These are phyloP conservation scores for Plantago ovata DNA, from an alignment of 257 asterid species.

Conservation along the genomic window DNA sequence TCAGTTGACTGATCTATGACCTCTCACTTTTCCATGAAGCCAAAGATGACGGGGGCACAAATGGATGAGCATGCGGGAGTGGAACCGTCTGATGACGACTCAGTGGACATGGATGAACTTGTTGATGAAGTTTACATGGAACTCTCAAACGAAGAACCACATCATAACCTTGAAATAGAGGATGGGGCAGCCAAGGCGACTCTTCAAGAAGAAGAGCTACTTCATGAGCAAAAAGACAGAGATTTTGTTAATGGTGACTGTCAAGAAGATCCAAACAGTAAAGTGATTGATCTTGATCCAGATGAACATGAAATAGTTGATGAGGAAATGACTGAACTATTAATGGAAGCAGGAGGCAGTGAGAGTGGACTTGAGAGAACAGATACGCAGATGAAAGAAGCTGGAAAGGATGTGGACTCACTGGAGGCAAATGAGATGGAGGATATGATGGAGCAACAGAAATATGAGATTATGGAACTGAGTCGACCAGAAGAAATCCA, in stretches of 20 bases:
- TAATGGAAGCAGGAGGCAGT: not conserved
- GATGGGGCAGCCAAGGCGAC: constrained; percentile 11
- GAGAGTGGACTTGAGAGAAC: not conserved
- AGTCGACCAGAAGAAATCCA: constrained; percentile 6
- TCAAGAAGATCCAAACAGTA: constrained; percentile 17
- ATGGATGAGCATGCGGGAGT: constrained; percentile 3
- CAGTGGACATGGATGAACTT: constrained; percentile 26
- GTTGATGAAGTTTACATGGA: constrained; percentile 25
- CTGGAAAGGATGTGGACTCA: not conserved
- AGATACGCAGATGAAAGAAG: not conserved
- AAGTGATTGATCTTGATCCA: constrained; percentile 9
- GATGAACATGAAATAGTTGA: not conserved
- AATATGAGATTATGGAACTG: constrained; percentile 4
- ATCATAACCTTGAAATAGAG: not conserved
- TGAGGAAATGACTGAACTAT: not conserved
- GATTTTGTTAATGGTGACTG: constrained; percentile 1
- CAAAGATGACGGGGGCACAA: constrained; percentile 26
- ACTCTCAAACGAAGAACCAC: constrained; percentile 11
- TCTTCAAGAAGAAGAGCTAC: constrained; percentile 14
- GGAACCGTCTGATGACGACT: constrained; percentile 17
- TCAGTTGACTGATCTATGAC: constrained; percentile 48
- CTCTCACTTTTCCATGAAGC: constrained; percentile 50
- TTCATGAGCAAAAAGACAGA: constrained; percentile 4
- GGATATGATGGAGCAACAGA: constrained; percentile 3
- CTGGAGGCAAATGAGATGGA: not conserved